phyloP scores from a whole-genome alignment of 495 filamentous ascomycete genomes.

The Aspergillus heteromorphus region DNA sequence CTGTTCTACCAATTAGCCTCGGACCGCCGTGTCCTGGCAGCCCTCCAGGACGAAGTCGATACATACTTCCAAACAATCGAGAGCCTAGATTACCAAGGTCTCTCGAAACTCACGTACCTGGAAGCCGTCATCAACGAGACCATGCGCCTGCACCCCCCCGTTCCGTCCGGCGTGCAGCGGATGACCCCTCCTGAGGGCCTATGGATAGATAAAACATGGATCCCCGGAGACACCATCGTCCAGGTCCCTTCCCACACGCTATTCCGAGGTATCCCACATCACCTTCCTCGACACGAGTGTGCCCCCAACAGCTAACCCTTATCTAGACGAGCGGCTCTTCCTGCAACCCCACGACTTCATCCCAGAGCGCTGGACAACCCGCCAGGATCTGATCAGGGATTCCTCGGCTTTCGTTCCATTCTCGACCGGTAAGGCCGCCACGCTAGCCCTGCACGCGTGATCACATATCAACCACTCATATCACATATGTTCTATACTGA shows the following conservation, averaged over 20 bases:
- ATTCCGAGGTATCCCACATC: conserved; percentile 25
- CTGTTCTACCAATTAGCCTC: not conserved
- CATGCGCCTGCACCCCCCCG: not conserved
- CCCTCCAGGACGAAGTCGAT: not conserved
- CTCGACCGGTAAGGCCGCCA: conserved; percentile 10
- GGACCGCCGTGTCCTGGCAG: not conserved
- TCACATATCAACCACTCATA: too few relatives aligned
- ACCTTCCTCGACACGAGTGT: not conserved
- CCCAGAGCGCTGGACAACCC: conserved; percentile 38
- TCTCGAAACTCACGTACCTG: not conserved
- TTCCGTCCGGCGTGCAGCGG: not conserved
- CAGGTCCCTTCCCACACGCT: conserved; percentile 15
- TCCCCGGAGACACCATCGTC: conserved; percentile 1
- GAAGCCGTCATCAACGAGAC: conserved; percentile 3
- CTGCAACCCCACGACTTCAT: conserved; percentile 31
- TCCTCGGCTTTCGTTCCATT: conserved; percentile 30
- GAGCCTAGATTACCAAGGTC: not conserved
- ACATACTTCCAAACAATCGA: not conserved
- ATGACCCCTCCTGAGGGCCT: conserved; percentile 1
- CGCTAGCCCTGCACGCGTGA: too few relatives aligned
- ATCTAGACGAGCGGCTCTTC: conserved; percentile 24
- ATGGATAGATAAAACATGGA: not conserved
- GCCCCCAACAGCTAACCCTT: not conserved
- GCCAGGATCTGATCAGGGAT: conserved; percentile 31
- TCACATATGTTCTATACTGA: too few relatives aligned